Base-by-base conservation (phyloP, 768 basidiomycete genomes). In the Sarcodon sp. region DNA sequence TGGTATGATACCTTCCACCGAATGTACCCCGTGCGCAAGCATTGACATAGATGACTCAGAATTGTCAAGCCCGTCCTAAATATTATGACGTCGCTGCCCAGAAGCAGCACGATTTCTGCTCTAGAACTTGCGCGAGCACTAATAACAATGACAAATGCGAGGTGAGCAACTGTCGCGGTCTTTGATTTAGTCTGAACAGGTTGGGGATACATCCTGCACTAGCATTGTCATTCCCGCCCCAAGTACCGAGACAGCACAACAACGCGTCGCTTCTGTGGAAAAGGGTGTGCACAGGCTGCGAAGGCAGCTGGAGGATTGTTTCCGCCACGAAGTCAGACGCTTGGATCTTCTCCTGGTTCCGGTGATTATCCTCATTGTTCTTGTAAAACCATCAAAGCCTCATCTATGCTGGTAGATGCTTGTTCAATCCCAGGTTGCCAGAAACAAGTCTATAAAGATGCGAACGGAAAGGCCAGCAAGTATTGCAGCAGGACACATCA, bases 141-240 rank as follows among this genome's bases (percentile, higher is more conserved):
- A 41, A 41, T 13, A 27, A 15, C 13, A 27, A 15, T 41, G 39
- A 9, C 8, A 41, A 41, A 15, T 41, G 39, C 39, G 39, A 41
- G 39, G 39, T 41, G 27, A 7, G 15, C 16, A 16, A 5, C 38
- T 39, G 15, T 4, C 4, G 27, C 13, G 13, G 39, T 8, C 8
- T 13, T 8, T 9, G 7, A 4, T 13, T 9, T 7, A 13, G 16
- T 9, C 15, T 13, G 13, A 41, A 16, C 13, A 7, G 11, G 11
- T 27, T 41, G 39, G 27, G 50, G 37, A 37, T 48, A 53, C 43
- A 39, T 34, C 44, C 55, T 47, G 43, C 38, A 31, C 21, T 54
- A 82, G 80, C 71, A 71, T 51, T 82, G 80, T 60, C 73, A 73
- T 50, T 68, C 68, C 50, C 71, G 76, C 36, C 78, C 80, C 36